Evolutionary conservation across 139 green algal species (phyloP), one percentile per base, ranked within the genome.

Genomic region (Tetraselmis striata): DNA sequence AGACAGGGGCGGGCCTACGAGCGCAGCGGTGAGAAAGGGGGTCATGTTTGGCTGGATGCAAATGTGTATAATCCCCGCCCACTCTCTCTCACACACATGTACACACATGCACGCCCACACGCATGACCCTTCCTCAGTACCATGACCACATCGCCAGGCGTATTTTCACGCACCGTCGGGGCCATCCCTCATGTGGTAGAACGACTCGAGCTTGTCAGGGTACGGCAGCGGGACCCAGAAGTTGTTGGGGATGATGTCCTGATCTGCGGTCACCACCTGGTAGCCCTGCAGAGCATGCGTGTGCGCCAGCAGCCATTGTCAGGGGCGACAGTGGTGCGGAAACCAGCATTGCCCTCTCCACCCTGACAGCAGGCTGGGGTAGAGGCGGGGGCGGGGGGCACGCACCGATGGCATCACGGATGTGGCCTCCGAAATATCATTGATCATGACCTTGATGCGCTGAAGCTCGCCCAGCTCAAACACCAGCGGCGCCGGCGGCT

Each of bases 141-240:
- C n/a, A n/a, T n/a, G n/a, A n/a, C n/a, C n/a, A n/a, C n/a, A n/a
- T n/a, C n/a, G n/a, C n/a, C n/a, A n/a, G n/a, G n/a, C n/a, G n/a
- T n/a, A n/a, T n/a, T n/a, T n/a, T n/a, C n/a, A n/a, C n/a, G 31
- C n/a, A 24, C 83, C 83, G 28, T 75, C 83, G 29, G 74, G 83
- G 28, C 74, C 78, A 75, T 83, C 83, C 80, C 75, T 58, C 79
- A 79, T 0, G 22, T 94, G 89, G 79, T 82, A 45, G 82, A 91
- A 96, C 24, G 75, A 84, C 81, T 95, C 91, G 1, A 96, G 88
- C 87, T 95, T 94, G 75, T 95, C 92, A 32, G 92, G 92, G 85
- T 92, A 93, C 2, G 82, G 27, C 18, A 92, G 58, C 5, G 89
- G 89, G 2, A 84, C 67, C 77, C 95, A 96, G 11, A 90, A 75